These are phyloP conservation scores for Fistulinella cinereoalba DNA, from an alignment of 1,284 basidiomycete species.

Conservation along the genomic window DNA sequence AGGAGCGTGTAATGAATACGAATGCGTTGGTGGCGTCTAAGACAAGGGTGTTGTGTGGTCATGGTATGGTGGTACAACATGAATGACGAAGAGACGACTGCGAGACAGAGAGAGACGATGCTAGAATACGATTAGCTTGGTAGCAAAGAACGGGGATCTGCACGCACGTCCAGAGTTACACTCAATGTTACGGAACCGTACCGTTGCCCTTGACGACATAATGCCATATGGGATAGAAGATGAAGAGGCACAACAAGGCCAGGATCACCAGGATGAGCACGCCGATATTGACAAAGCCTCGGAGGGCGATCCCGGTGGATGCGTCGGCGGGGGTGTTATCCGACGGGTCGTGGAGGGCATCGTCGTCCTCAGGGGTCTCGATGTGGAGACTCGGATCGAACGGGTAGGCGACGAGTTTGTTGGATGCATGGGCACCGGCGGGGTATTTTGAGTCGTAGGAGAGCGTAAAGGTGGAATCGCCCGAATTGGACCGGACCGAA, in stretches of 20 bases:
- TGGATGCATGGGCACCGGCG: constrained; percentile 35
- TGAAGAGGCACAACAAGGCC: constrained; percentile 63
- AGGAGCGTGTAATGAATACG: not conserved
- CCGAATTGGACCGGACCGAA: constrained; percentile 44
- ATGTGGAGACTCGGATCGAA: constrained; percentile 63
- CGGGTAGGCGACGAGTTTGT: constrained; percentile 60
- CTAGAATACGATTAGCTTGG: not conserved
- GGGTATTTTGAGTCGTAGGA: constrained; percentile 66
- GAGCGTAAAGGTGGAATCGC: constrained; percentile 51
- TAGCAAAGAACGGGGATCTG: not conserved
- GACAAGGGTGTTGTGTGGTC: not conserved
- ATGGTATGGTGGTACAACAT: not conserved
- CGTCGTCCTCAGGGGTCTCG: constrained; percentile 62
- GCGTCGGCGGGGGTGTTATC: constrained; percentile 30
- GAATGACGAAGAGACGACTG: not conserved
- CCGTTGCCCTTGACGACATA: constrained; percentile 6
- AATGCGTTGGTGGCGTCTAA: not conserved
- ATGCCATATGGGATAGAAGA: constrained; percentile 72
- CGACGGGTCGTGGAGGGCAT: constrained; percentile 55
- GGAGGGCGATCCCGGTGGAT: constrained; percentile 41
- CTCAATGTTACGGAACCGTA: constrained; percentile 5
- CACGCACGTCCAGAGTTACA: not conserved
- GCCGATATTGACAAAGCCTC: constrained; percentile 57
- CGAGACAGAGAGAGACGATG: not conserved
- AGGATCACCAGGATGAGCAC: constrained; percentile 50